phyloP scores from a whole-genome alignment of 2,329 filamentous ascomycete genomes.

The Ophiobolus disseminans region DNA sequence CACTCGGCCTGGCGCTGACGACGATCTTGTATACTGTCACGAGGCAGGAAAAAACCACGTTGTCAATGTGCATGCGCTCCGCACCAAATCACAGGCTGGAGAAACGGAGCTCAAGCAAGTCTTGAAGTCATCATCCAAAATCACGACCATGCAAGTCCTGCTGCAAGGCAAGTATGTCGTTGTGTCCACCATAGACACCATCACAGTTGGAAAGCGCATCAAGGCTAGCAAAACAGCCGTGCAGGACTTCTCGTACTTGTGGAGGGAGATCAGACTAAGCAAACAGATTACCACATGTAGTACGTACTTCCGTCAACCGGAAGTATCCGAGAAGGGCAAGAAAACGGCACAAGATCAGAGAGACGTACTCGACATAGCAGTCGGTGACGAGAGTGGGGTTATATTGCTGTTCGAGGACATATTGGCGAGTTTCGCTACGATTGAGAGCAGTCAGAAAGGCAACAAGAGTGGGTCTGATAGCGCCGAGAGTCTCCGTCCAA shows the following conservation, averaged over 20 bases:
- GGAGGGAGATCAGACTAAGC: slow-evolving; percentile 62
- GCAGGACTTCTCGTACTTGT: slow-evolving; percentile 56
- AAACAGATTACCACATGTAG: slow-evolving; percentile 62
- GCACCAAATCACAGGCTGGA: slow-evolving; percentile 34
- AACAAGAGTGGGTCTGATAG: slow-evolving; percentile 26
- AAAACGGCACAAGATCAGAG: slow-evolving; percentile 40
- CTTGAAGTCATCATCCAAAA: slow-evolving; percentile 46
- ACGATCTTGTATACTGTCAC: slow-evolving; percentile 50
- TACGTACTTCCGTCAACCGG: slow-evolving; percentile 59
- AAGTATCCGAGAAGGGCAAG: slow-evolving; percentile 50
- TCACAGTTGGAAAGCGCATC: slow-evolving; percentile 67
- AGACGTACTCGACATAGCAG: slow-evolving; percentile 71
- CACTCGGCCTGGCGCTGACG: slow-evolving; percentile 34
- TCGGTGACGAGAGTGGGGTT: slow-evolving; percentile 78
- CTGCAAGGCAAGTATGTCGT: slow-evolving; percentile 66
- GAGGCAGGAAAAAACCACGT: slow-evolving; percentile 50
- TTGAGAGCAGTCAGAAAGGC: slow-evolving; percentile 50
- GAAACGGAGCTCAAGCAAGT: slow-evolving; percentile 45
- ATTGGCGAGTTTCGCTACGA: slow-evolving; percentile 61
- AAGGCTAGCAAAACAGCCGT: slow-evolving; percentile 42
- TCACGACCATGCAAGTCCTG: slow-evolving; percentile 54
- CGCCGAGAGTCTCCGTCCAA: slow-evolving; percentile 58
- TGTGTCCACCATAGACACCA: slow-evolving; percentile 59
- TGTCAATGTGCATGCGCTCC: slow-evolving; percentile 45
- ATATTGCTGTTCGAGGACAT: slow-evolving; percentile 85